phyloP scores from a whole-genome alignment of 208 protist genomes.

The Tritrichomonas foetus region DNA sequence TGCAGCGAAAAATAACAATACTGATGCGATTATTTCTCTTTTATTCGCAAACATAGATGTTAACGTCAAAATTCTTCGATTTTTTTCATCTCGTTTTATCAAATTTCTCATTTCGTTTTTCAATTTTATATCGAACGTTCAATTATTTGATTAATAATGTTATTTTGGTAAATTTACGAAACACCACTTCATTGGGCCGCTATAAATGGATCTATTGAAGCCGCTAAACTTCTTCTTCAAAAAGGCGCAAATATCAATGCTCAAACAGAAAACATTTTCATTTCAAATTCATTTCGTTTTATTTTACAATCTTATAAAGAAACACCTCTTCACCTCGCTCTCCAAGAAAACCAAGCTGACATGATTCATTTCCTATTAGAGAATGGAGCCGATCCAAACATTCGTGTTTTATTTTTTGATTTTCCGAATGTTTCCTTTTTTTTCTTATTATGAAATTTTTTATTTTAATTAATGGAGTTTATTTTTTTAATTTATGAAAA shows the following conservation, averaged over 20 bases:
- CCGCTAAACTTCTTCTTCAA: background rate
- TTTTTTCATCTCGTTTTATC: too few species aligned
- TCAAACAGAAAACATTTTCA: background rate
- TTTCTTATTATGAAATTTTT: background rate
- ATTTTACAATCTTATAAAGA: background rate
- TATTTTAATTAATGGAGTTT: background rate
- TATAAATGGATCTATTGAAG: background rate
- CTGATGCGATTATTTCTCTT: too few species aligned
- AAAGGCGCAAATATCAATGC: background rate
- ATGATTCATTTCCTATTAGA: background rate
- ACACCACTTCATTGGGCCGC: conserved; percentile 2
- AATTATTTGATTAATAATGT: too few species aligned
- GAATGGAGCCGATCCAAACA: conserved; percentile 28
- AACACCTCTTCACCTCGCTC: background rate
- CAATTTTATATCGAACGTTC: too few species aligned
- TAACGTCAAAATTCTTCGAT: too few species aligned
- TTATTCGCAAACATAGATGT: too few species aligned
- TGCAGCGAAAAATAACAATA: too few species aligned
- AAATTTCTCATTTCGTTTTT: too few species aligned
- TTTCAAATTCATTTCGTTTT: background rate
- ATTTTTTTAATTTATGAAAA: conserved; percentile 22
- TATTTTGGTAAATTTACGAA: background rate
- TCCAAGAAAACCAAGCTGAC: background rate
- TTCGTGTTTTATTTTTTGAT: background rate
- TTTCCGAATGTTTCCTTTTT: background rate